Conservation (phyloP, 345 rosid species). For the Pistacia atlantica region DNA sequence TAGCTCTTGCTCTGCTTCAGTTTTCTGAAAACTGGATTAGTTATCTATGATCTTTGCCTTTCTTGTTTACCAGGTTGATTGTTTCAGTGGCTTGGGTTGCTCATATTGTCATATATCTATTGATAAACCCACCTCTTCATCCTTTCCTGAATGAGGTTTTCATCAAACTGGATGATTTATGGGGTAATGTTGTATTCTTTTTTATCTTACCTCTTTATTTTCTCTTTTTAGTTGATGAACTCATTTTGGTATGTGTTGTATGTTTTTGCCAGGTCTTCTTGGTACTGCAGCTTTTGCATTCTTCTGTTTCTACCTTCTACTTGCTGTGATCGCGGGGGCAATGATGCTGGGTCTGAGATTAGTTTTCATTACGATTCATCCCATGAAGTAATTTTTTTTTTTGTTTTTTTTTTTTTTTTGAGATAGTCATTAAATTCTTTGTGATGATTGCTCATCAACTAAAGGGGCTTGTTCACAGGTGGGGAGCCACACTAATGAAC, state of each 20-base stretch:
- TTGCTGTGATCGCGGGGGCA: slow-evolving; percentile 95
- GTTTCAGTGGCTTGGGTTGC: slow-evolving; percentile 97
- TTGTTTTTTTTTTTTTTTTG: slow-evolving; percentile 13
- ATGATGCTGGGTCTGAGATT: slow-evolving; percentile 96
- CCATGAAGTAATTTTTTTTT: slow-evolving; percentile 75
- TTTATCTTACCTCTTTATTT: slow-evolving; percentile 13
- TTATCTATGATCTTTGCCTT: neutral
- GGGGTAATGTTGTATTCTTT: slow-evolving; percentile 63
- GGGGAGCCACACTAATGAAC: slow-evolving; percentile 99
- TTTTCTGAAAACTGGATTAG: neutral
- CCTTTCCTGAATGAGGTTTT: slow-evolving; percentile 94
- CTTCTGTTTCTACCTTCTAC: slow-evolving; percentile 94
- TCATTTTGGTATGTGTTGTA: slow-evolving; percentile 15
- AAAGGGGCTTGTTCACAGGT: slow-evolving; percentile 50
- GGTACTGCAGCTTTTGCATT: slow-evolving; percentile 95
- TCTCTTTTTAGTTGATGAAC: neutral
- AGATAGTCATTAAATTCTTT: neutral
- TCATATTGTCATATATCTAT: slow-evolving; percentile 84
- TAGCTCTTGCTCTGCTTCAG: neutral
- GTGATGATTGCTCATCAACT: slow-evolving; percentile 31
- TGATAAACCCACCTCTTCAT: slow-evolving; percentile 85
- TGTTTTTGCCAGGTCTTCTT: slow-evolving; percentile 71
- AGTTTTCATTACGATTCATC: slow-evolving; percentile 88
- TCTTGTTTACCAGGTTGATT: slow-evolving; percentile 56
- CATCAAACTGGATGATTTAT: slow-evolving; percentile 89